Conservation (phyloP, 495 filamentous ascomycete genomes). For the Penicillium tannophilum region DNA sequence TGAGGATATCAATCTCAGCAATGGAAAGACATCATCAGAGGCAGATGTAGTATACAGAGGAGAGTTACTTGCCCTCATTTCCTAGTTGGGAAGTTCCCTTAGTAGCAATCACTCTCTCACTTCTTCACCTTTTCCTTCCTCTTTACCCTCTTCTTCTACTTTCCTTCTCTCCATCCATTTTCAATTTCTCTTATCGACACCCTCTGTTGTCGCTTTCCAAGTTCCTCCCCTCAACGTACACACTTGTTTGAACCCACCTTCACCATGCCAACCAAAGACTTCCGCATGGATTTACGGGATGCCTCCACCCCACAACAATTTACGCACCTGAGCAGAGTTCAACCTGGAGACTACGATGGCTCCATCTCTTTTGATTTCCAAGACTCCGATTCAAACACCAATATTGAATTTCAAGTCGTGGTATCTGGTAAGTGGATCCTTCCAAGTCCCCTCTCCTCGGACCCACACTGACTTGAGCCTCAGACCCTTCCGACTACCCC, state of each 20-base stretch:
- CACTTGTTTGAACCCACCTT: not conserved
- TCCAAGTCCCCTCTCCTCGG: not conserved
- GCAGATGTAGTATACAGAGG: too few relatives aligned
- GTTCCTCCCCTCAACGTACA: not conserved
- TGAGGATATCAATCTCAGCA: not conserved
- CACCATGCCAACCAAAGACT: conserved; percentile 59
- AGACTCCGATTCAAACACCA: conserved; percentile 18
- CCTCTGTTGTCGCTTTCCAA: not conserved
- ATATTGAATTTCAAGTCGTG: conserved; percentile 54
- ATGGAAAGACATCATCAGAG: too few relatives aligned
- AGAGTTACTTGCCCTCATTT: not conserved
- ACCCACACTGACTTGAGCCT: conserved; percentile 7
- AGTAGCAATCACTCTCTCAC: not conserved
- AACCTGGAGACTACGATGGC: conserved; percentile 61
- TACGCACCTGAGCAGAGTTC: conserved; percentile 48
- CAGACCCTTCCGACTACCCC: conserved; percentile 69
- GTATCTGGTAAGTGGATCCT: conserved; percentile 52
- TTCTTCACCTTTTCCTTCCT: not conserved
- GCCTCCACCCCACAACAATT: conserved; percentile 35
- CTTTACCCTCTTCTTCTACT: not conserved
- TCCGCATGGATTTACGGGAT: conserved; percentile 52
- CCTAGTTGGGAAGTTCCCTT: not conserved
- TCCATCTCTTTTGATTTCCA: conserved; percentile 60
- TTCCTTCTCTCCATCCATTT: not conserved
- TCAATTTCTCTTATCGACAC: not conserved